Evolutionary conservation across 2,329 filamentous ascomycete species (phyloP), one percentile per base, ranked within the genome.

Genomic region (Paracamarosporium sp.): DNA sequence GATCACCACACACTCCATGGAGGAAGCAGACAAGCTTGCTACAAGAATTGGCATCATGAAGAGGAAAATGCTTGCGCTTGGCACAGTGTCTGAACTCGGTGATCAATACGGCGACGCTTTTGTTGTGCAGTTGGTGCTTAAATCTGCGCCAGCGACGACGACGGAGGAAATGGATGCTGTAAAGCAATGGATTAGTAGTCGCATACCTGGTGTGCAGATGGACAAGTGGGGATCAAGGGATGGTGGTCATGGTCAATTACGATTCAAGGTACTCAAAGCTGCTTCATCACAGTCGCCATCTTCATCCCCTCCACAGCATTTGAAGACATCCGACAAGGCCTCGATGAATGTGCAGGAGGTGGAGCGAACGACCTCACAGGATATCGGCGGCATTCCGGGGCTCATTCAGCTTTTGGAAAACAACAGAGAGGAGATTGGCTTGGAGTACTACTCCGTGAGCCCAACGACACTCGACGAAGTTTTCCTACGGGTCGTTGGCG

Each of bases 1-100:
- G 1, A 84, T 98, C 17, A 97, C 94, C 0, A 97, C 94, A 0
- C 94, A 98, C 75, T 91, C 87, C 47, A 97, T 97, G 93, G 93
- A 97, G 74, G 94, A 97, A 78, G 94, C 93, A 0, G 92, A 96
- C 69, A 93, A 93, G 0, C 82, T 98, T 2, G 93, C 93, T 0
- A 88, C 87, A 28, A 85, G 92, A 1, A 92, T 90, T 0, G 94
- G 92, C 12, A 97, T 98, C 64, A 87, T 98, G 78, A 91, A 93
- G 8, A 85, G 86, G 65, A 85, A 88, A 30, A 96, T 97, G 92
- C 82, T 97, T 22, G 93, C 93, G 0, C 82, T 95, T 8, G 93
- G 93, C 4, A 90, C 88, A 0, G 89, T 88, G 0, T 87, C 92
- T 31, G 80, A 88, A 56, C 81, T 97, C 3, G 84, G 93, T 7